phyloP scores from a whole-genome alignment of 148 eudicot genomes.

The Chenopodium suecicum region DNA sequence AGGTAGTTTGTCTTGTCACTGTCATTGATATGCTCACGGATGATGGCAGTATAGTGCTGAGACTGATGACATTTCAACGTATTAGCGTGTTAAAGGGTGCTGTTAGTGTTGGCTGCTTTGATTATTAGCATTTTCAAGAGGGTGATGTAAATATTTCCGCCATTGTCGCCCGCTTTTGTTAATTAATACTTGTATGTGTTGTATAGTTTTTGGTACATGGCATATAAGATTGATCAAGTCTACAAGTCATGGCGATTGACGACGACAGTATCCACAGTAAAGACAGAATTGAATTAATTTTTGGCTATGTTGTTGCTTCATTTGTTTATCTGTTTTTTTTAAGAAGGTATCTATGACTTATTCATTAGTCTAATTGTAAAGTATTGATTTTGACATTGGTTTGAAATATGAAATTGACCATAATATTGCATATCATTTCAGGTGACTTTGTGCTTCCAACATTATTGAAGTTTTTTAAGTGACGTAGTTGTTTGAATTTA shows the following conservation, averaged over 20 bases:
- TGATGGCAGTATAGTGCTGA: neutral
- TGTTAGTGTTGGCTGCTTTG: neutral
- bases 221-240: neutral
- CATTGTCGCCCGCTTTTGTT: neutral
- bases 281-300: neutral
- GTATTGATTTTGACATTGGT: neutral
- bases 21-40: neutral
- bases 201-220: too few relatives aligned
- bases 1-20: neutral
- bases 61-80: neutral
- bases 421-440: neutral
- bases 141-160: neutral
- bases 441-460: neutral
- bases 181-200: too few relatives aligned
- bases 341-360: neutral
- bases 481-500: neutral
- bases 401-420: neutral
- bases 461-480: neutral
- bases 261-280: neutral
- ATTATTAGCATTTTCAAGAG: conserved; percentile 4
- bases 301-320: neutral
- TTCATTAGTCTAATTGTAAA: neutral
- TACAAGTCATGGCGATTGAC: neutral
- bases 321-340: neutral
- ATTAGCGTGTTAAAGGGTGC: neutral